Base-by-base conservation (phyloP, 2,329 filamentous ascomycete genomes). In the Fusarium bactridioides region DNA sequence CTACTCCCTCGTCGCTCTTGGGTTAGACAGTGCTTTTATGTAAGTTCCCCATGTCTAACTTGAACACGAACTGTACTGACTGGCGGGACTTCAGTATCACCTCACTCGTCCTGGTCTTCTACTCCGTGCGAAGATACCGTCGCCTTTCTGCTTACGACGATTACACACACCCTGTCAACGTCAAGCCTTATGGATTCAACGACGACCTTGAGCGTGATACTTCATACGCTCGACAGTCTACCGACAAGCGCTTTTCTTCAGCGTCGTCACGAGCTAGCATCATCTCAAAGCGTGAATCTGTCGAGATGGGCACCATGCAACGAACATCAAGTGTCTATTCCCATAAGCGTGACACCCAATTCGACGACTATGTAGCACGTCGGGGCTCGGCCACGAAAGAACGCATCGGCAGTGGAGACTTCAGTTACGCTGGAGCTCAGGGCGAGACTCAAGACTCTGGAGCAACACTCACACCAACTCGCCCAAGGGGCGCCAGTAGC, bases 1-100 rank as follows among this genome's bases (percentile, higher is more conserved):
- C 37, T 89, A 87, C 78, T 86, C 86, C 0, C 74, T 84, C 10
- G 77, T 86, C 11, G 87, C 85, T 2, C 80, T 90, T 23, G 84
- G 78, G 3, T 79, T 89, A 31, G 87, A 88, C 74, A 81, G 78
- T 31, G 78, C 78, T 5, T 79, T 89, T 38, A 82, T 89, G 86
- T 88, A 80, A 78, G 85, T 77, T 29, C 44, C 18, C 9, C 29
- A 21, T 27, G 37, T 16, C 57, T 35, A 41, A 59, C 43, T 10
- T 12, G 15, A 15, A 25, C 23, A 27, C n/a, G 27, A 18, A 8
- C 27, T 41, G 29, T 40, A 25, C 63, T 72, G 64, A 73, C 69
- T 41, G 33, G 18, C 15, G 25, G 37, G 6, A 29, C 64, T 25
- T 27, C 31, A 59, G 75, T 61, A 53, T 84, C 63, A 81, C 83